Evolutionary conservation across 2,329 filamentous ascomycete species (phyloP), one percentile per base, ranked within the genome.

Genomic region (Trichothecium roseum): DNA sequence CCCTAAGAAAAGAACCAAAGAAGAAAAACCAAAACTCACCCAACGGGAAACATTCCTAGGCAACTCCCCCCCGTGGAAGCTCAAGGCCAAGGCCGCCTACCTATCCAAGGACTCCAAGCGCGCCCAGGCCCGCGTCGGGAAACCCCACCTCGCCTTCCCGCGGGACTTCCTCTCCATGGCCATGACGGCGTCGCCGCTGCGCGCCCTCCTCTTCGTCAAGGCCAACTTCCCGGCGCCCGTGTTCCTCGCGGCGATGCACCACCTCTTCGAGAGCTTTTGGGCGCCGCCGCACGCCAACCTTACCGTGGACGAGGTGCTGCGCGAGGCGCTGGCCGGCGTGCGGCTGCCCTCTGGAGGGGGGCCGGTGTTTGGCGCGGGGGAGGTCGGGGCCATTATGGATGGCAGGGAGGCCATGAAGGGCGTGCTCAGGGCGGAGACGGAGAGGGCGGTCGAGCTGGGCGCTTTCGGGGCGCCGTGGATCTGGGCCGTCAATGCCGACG

Each of bases 391-490:
- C 15, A 78, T 86, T 35, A 44, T 84, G 38, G 50, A 57, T 3
- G 73, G 67, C 6, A 64, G 63, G 16, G 62, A 66, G 4, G 58
- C 70, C 42, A 52, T 61, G 44, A 67, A 60, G 52, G 50, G 54
- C 8, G 45, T 42, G 20, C 56, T 85, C 18, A 68, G 69, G 39
- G 60, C 56, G 5, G 68, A 68, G 30, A 87, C 82, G 14, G 64
- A 73, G 40, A 65, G 67, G 43, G 80, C 73, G 0, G 53, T 84
- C 13, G 69, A 73, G 27, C 62, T 60, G 34, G 84, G 83, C 0
- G 84, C 83, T 0, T 89, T 84, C 55, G 84, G 84, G 0, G 74
- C 76, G 34, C 84, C 84, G 2, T 89, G 84, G 83, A 64, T 84
- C 40, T 78, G 76, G 69, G 82, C 78, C 3, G 67, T 63, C 14